These are phyloP conservation scores for Hortaea sp. DNA, from an alignment of 2,329 filamentous ascomycete genomes.

Conservation along the genomic window DNA sequence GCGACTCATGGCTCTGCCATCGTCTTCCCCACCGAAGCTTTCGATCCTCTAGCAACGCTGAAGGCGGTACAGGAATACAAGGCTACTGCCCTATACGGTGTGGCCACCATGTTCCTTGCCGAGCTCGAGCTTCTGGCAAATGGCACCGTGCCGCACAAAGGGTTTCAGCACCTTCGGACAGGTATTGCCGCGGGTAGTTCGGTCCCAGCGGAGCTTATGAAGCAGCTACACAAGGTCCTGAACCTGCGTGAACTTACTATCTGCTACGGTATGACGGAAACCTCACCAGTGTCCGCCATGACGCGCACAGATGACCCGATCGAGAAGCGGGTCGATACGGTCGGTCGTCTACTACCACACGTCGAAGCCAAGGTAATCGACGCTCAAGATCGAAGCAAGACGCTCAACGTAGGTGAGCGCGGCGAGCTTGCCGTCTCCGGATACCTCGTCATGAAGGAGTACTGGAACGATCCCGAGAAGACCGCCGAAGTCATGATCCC, in stretches of 20 bases:
- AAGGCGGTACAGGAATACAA: constrained; percentile 52
- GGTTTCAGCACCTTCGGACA: constrained; percentile 62
- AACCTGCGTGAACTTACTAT: constrained; percentile 79
- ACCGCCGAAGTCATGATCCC: constrained; percentile 60
- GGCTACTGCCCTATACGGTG: constrained; percentile 69
- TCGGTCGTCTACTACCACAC: constrained; percentile 77
- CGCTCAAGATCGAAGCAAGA: constrained; percentile 46
- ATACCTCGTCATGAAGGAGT: constrained; percentile 84
- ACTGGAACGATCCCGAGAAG: constrained; percentile 63
- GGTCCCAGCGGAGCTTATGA: constrained; percentile 77
- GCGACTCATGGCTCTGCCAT: constrained; percentile 74
- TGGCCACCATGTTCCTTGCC: constrained; percentile 90
- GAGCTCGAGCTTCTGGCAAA: constrained; percentile 62
- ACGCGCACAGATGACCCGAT: constrained; percentile 67
- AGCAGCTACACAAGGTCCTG: constrained; percentile 58
- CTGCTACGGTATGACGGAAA: constrained; percentile 96
- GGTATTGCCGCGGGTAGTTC: constrained; percentile 82
- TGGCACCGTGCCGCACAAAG: constrained; percentile 31
- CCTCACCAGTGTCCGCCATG: constrained; percentile 65
- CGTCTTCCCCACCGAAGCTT: constrained; percentile 77
- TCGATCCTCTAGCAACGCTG: constrained; percentile 67
- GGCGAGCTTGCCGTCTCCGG: constrained; percentile 79
- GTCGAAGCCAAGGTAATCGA: constrained; percentile 70
- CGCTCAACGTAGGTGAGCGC: constrained; percentile 53
- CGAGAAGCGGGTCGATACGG: constrained; percentile 60